Conservation (phyloP, 768 basidiomycete genomes). For the Heimioporus sp. region DNA sequence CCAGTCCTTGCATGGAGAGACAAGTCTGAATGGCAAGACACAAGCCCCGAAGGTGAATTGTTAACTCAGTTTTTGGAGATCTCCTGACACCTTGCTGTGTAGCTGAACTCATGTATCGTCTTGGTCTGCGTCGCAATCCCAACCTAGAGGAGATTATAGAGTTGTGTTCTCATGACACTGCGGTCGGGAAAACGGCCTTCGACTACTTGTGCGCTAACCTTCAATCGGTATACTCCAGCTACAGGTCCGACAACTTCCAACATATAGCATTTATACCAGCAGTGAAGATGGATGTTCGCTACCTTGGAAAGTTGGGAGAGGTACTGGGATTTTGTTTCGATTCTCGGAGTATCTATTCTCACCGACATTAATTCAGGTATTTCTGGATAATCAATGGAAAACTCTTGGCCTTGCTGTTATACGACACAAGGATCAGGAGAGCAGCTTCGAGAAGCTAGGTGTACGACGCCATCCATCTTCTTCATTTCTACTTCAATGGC, state of each 20-base stretch:
- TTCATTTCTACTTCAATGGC: slow-evolving; percentile 48
- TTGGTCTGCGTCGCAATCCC: slow-evolving; percentile 66
- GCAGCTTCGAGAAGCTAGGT: slow-evolving; percentile 57
- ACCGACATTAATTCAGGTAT: slow-evolving; percentile 42
- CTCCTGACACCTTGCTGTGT: background rate
- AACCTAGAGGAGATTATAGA: slow-evolving; percentile 59
- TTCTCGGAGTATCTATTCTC: slow-evolving; percentile 42
- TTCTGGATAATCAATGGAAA: slow-evolving; percentile 35
- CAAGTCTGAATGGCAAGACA: slow-evolving; percentile 66
- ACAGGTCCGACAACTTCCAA: slow-evolving; percentile 52
- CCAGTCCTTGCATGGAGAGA: slow-evolving; percentile 84
- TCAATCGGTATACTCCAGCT: background rate
- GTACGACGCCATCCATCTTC: slow-evolving; percentile 66
- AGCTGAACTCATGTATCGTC: slow-evolving; percentile 75
- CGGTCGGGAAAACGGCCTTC: slow-evolving; percentile 55
- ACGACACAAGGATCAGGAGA: slow-evolving; percentile 43
- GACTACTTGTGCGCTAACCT: slow-evolving; percentile 65
- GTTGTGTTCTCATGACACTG: slow-evolving; percentile 58
- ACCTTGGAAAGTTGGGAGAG: background rate
- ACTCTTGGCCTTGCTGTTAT: slow-evolving; percentile 69
- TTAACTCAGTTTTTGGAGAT: background rate
- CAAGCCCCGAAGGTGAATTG: slow-evolving; percentile 74
- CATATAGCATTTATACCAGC: background rate
- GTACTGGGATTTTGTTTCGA: slow-evolving; percentile 30
- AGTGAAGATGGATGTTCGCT: background rate